A percentile compares a stretch with the other conserved stretches of the same genome.
These are phyloP conservation scores for Serendipita sp. DNA, from an alignment of 768 basidiomycete genomes.

Conservation along the genomic window DNA sequence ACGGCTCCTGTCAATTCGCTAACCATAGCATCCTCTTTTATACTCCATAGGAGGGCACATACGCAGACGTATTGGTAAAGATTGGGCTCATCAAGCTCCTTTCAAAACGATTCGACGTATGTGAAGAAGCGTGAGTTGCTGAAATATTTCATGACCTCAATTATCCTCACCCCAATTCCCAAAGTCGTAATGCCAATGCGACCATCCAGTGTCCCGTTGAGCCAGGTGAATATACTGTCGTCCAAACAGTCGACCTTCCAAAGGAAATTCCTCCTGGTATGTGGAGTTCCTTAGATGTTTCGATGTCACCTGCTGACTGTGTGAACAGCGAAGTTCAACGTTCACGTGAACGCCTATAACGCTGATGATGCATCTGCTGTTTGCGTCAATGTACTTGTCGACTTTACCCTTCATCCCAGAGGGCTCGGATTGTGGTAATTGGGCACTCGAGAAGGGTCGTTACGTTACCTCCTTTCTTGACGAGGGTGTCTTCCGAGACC, in stretches of 20 bases:
- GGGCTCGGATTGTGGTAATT: too few relatives aligned
- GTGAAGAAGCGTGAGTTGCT: constrained; percentile 75
- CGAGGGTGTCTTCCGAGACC: too few relatives aligned
- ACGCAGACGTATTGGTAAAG: constrained; percentile 79
- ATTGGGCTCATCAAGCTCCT: constrained; percentile 88
- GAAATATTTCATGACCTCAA: constrained; percentile 5
- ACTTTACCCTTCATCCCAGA: too few relatives aligned
- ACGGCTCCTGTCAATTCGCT: not conserved
- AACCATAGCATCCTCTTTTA: constrained; percentile 3
- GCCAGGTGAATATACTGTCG: constrained; percentile 50
- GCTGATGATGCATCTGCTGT: constrained; percentile 55
- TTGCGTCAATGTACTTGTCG: constrained; percentile 46
- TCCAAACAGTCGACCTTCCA: constrained; percentile 73
- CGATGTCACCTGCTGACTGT: not conserved
- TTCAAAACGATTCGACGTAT: constrained; percentile 68
- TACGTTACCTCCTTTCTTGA: too few relatives aligned
- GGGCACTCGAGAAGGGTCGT: too few relatives aligned
- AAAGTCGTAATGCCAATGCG: constrained; percentile 57
- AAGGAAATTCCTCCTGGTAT: constrained; percentile 73
- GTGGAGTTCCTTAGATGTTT: constrained; percentile 5
- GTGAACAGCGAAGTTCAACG: constrained; percentile 61
- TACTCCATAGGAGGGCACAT: constrained; percentile 65
- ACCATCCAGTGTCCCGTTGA: constrained; percentile 73
- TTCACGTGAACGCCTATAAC: constrained; percentile 55
- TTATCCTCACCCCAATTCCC: not conserved